Base-by-base conservation (phyloP, 371 early-diverging fungal species). In the Phascolomyces articulosus region DNA sequence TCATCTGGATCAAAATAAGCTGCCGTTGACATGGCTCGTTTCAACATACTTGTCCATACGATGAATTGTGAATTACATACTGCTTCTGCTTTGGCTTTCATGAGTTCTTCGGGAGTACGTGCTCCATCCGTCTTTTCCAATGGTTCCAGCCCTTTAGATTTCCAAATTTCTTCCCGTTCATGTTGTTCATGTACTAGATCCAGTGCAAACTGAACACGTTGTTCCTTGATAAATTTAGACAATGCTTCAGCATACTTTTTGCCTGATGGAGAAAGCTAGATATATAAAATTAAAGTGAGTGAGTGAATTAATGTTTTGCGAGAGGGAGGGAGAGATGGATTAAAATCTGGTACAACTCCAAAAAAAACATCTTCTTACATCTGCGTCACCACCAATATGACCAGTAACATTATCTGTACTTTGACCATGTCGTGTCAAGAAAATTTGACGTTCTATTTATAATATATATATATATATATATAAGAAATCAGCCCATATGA, bases 371-470 rank as follows among this genome's bases (percentile, higher is more conserved):
- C 70, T n/a, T n/a, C n/a, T 88, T 65, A 93, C 85, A 10, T 88
- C 80, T 21, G 93, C 89, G 75, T 95, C 94, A n/a, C 95, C 95
- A 18, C 87, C 89, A 57, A 89, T 86, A 55, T 79, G 75, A 34
- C 84, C 87, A 1, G 67, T 55, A 16, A 82, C 48, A 62, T 87
- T 89, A 58, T 89, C 87, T 34, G 68, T 67, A 67, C 87, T 87
- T 62, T 94, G 91, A 26, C 95, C 94, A 73, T 94, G 95, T 26
- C 94, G 80, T 18, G 93, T 91, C 23, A 94, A 76, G 83, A 90
- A 94, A 47, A 94, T 90, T 60, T 87, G 87, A 24, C 95, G 81
- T 55, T 89, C 85, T 76, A 83, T 65, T 34, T 75, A 80, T 62
- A 28, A 23, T 40, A 26, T 27, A 16, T 9, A 47, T 20, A 27